These are phyloP conservation scores for Pichia sp. DNA, from an alignment of 1,139 yeast genomes.

Conservation along the genomic window DNA sequence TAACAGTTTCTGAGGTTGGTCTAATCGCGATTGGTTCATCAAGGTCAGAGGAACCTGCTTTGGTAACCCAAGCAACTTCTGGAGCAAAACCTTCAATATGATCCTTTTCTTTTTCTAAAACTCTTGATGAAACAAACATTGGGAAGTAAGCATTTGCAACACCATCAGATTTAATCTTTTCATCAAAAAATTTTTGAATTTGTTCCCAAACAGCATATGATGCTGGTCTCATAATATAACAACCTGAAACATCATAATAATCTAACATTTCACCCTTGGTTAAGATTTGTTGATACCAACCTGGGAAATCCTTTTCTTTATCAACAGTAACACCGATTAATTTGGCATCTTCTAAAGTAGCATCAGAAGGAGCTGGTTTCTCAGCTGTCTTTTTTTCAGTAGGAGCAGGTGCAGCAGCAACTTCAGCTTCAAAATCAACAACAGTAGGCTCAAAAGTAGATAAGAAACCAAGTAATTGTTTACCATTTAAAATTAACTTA, in stretches of 20 bases:
- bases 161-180: constrained; percentile 74
- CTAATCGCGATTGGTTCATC: constrained; percentile 99
- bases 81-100: constrained; percentile 99
- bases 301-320: constrained; percentile 84
- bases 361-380: constrained; percentile 33
- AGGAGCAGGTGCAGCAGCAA: constrained; percentile 33
- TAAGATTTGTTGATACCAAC: constrained; percentile 95
- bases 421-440: constrained; percentile 55
- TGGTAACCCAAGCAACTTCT: constrained; percentile 99
- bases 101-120: constrained; percentile 94
- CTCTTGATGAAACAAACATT: constrained; percentile 91
- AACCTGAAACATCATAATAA: constrained; percentile 97
- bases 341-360: constrained; percentile 79
- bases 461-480: constrained; percentile 48
- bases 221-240: constrained; percentile 95
- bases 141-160: constrained; percentile 97
- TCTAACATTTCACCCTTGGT: constrained; percentile 98
- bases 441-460: constrained; percentile 49
- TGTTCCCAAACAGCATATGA: constrained; percentile 93
- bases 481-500: constrained; percentile 50
- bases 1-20: constrained; percentile 98
- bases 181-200: constrained; percentile 84
- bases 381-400: constrained; percentile 10
- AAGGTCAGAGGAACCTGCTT: constrained; percentile 87
- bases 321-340: constrained; percentile 94